These are phyloP conservation scores for Theobroma cacao DNA, from an alignment of 345 rosid species.

Conservation along the genomic window DNA sequence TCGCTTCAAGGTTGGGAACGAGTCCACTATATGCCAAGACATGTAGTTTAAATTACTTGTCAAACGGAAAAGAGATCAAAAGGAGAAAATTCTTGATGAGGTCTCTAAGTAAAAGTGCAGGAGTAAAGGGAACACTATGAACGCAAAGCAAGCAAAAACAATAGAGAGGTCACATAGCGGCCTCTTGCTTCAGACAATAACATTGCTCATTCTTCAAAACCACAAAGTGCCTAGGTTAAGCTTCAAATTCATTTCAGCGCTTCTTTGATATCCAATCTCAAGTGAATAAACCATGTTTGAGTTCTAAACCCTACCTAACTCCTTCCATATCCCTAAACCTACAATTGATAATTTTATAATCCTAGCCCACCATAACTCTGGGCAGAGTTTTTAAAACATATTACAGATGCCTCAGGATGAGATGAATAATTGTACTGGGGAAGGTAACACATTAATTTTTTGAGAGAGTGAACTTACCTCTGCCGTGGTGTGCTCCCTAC, in stretches of 20 bases:
- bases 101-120: not conserved
- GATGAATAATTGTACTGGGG: not conserved
- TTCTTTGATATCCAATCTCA: not conserved
- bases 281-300: not conserved
- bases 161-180: not conserved
- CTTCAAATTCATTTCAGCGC: not conserved
- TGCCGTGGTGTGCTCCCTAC: conserved; percentile 49
- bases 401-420: not conserved
- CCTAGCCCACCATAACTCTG: not conserved
- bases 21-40: not conserved
- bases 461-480: conserved; percentile 41
- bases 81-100: not conserved
- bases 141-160: not conserved
- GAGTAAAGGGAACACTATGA: not conserved
- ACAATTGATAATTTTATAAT: not conserved
- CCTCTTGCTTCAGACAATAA: not conserved
- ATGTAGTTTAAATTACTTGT: not conserved
- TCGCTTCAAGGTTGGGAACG: not conserved
- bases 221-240: not conserved
- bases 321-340: conserved; percentile 2
- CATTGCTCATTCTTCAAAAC: not conserved
- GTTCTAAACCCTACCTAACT: not conserved
- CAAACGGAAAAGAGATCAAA: not conserved
- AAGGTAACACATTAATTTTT: not conserved
- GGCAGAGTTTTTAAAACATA: not conserved